phyloP scores from a whole-genome alignment of 306 rosid genomes.

The Sesbania bispinosa region DNA sequence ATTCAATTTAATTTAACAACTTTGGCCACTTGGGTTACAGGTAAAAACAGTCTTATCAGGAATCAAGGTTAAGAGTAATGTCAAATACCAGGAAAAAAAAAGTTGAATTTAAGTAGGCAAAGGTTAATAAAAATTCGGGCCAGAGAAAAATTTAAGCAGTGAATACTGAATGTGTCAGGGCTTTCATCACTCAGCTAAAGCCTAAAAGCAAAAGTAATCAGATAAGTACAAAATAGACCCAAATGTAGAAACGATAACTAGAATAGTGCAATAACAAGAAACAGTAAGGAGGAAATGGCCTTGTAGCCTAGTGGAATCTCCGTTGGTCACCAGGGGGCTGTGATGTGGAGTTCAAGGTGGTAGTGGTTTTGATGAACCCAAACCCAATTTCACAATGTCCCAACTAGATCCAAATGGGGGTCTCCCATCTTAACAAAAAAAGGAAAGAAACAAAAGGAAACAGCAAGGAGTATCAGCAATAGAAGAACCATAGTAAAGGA shows the following conservation, averaged over 20 bases:
- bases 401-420: background rate
- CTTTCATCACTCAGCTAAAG: background rate
- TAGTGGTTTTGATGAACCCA: background rate
- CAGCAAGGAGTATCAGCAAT: background rate
- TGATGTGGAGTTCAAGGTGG: background rate
- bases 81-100: background rate
- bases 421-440: background rate
- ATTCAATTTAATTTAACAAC: background rate
- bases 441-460: no score
- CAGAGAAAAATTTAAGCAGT: background rate
- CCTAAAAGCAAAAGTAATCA: background rate
- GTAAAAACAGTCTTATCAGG: background rate
- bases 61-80: background rate
- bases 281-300: background rate
- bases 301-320: background rate
- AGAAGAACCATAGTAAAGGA: background rate
- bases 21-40: background rate
- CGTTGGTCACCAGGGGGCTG: background rate
- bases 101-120: background rate
- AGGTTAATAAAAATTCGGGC: background rate
- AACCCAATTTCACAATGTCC: background rate
- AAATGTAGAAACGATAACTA: background rate
- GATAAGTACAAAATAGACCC: background rate
- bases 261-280: background rate
- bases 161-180: background rate